These are phyloP conservation scores for Medicago arabica DNA, from an alignment of 306 rosid genomes.

Conservation along the genomic window DNA sequence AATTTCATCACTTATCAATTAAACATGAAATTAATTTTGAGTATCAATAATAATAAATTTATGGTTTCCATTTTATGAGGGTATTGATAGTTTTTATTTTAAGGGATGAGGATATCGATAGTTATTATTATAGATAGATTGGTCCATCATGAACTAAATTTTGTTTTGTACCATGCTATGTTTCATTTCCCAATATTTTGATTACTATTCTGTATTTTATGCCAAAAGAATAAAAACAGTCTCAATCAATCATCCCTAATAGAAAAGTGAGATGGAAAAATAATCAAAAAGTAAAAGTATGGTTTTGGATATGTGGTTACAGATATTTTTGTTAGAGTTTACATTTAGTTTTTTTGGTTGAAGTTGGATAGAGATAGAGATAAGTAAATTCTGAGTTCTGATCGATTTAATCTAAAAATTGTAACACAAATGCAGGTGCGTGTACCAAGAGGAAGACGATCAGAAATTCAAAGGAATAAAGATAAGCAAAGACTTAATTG, in stretches of 20 bases:
- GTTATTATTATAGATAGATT: not conserved
- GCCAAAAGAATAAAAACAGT: not conserved
- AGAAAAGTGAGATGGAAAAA: not conserved
- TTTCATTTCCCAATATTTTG: not conserved
- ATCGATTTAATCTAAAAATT: not conserved
- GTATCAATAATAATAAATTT: no score
- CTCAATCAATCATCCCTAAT: not conserved
- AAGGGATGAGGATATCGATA: not conserved
- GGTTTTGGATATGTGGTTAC: not conserved
- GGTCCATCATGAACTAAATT: not conserved
- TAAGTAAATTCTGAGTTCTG: no score
- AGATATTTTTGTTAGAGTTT: not conserved
- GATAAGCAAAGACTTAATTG: slow-evolving; percentile 88
- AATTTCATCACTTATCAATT: not conserved
- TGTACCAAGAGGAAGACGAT: slow-evolving; percentile 96
- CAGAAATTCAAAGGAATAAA: slow-evolving; percentile 75
- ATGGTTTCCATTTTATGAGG: not conserved
- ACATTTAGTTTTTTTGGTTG: not conserved
- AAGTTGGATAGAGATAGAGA: no score
- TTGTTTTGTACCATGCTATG: not conserved
- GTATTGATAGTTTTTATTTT: not conserved
- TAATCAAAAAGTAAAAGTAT: not conserved
- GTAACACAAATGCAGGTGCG: slow-evolving; percentile 56
- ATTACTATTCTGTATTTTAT: not conserved
- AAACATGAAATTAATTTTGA: not conserved